These are phyloP conservation scores for Apiospora malaysiana DNA, from an alignment of 2,329 filamentous ascomycete species.

Conservation along the genomic window DNA sequence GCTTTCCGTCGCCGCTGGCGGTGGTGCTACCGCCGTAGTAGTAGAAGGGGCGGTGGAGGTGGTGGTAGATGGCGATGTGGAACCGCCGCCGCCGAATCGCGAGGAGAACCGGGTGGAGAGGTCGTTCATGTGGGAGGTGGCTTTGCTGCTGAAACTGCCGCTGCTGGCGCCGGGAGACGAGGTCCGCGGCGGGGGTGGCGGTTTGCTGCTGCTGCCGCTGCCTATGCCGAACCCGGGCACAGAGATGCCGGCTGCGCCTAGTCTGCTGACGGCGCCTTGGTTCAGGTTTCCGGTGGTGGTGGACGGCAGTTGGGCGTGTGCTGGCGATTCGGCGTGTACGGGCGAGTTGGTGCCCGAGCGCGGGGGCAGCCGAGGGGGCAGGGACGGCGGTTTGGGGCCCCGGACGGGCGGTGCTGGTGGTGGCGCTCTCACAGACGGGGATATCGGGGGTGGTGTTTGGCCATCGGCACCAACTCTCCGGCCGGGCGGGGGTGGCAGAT, in stretches of 20 bases:
- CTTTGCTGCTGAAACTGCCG: conserved; percentile 18
- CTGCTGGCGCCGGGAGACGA: conserved; percentile 24
- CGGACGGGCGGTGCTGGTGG: conserved; percentile 35
- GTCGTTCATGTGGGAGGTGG: conserved; percentile 61
- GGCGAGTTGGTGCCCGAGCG: conserved; percentile 56
- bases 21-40: conserved; percentile 23
- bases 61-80: conserved; percentile 35
- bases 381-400: conserved; percentile 49
- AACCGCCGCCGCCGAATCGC: conserved; percentile 47
- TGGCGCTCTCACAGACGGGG: conserved; percentile 37
- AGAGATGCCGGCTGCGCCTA: conserved; percentile 77
- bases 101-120: conserved; percentile 72
- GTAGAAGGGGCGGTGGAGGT: conserved; percentile 22
- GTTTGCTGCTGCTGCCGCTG: conserved; percentile 43
- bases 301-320: conserved; percentile 19
- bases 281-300: conserved; percentile 44
- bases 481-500: conserved; percentile 74
- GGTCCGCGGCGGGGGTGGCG: conserved; percentile 35
- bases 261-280: conserved; percentile 65
- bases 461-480: conserved; percentile 51
- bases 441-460: conserved; percentile 38
- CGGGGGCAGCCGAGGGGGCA: conserved; percentile 75
- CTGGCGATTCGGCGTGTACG: conserved; percentile 42
- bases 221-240: conserved; percentile 80
- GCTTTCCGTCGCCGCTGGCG: not conserved